A percentile compares a stretch with the other conserved stretches of the same genome.
Conservation (phyloP, 2,329 filamentous ascomycete genomes). For the Penicillium sp. region DNA sequence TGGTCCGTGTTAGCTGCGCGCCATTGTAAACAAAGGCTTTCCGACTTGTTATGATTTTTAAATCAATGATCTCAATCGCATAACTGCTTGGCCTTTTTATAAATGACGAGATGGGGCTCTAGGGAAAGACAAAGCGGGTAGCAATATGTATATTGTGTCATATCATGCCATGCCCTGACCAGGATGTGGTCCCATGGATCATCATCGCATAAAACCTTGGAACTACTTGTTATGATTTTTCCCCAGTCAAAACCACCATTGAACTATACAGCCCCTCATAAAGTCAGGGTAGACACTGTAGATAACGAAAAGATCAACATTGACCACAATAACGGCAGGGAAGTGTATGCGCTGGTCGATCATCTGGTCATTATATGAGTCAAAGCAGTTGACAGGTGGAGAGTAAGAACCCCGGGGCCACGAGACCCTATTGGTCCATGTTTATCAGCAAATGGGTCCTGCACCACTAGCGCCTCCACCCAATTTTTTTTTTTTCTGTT, state of each 20-base stretch:
- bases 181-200: background rate
- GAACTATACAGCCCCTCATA: background rate
- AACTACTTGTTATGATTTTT: background rate
- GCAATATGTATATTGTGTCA: background rate
- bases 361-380: conserved; percentile 6
- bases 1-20: conserved; percentile 1
- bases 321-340: background rate
- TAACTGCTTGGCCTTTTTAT: background rate
- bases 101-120: background rate
- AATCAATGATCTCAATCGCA: background rate
- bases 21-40: conserved; percentile 3
- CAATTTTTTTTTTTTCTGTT: conserved; percentile 2
- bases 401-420: background rate
- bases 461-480: conserved; percentile 2
- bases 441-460: conserved; percentile 1
- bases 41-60: background rate
- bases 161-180: conserved; percentile 1
- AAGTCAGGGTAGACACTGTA: background rate
- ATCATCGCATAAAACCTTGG: background rate
- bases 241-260: background rate
- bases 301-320: background rate
- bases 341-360: background rate
- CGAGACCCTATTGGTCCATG: conserved; percentile 11
- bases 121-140: background rate
- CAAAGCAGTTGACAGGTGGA: conserved; percentile 22